These are phyloP conservation scores for Petunia hybrid DNA, from an alignment of 305 asterid species.

Conservation along the genomic window DNA sequence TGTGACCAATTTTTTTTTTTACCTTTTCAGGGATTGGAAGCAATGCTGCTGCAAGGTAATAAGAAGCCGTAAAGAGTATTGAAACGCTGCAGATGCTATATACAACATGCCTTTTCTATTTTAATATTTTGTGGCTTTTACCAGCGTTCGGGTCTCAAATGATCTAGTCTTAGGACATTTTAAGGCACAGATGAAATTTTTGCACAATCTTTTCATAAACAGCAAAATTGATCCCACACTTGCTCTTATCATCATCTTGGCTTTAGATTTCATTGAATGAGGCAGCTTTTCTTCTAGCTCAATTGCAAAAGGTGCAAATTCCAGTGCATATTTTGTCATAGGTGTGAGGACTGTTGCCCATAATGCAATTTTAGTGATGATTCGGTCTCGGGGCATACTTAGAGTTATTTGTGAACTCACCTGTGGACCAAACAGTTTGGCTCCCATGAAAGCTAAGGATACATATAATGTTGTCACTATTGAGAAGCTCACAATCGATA, in stretches of 20 bases:
- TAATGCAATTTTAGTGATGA: constrained; percentile 67
- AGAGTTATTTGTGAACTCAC: constrained; percentile 74
- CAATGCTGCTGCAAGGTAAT: too few relatives aligned
- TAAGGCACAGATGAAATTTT: too few relatives aligned
- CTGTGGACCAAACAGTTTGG: constrained; percentile 68
- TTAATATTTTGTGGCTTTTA: too few relatives aligned
- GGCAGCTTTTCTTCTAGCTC: constrained; percentile 64
- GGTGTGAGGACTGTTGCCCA: constrained; percentile 81
- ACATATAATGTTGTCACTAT: constrained; percentile 60
- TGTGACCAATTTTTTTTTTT: too few relatives aligned
- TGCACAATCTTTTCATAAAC: too few relatives aligned
- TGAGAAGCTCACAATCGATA: constrained; percentile 72
- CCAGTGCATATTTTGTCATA: constrained; percentile 78
- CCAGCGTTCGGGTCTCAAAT: too few relatives aligned
- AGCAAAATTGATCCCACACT: constrained; percentile 61
- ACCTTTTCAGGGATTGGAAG: too few relatives aligned
- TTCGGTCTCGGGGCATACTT: constrained; percentile 67
- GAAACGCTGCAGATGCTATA: too few relatives aligned
- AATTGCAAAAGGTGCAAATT: constrained; percentile 74
- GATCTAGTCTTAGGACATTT: too few relatives aligned
- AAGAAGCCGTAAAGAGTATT: too few relatives aligned
- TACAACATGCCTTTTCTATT: too few relatives aligned
- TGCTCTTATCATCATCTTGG: constrained; percentile 62
- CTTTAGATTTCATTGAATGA: constrained; percentile 45
- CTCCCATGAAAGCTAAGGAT: constrained; percentile 73